A percentile compares a stretch with the other conserved stretches of the same genome.
Conservation (phyloP, 2,329 filamentous ascomycete species). For the Aspergillus eucalypticola region DNA sequence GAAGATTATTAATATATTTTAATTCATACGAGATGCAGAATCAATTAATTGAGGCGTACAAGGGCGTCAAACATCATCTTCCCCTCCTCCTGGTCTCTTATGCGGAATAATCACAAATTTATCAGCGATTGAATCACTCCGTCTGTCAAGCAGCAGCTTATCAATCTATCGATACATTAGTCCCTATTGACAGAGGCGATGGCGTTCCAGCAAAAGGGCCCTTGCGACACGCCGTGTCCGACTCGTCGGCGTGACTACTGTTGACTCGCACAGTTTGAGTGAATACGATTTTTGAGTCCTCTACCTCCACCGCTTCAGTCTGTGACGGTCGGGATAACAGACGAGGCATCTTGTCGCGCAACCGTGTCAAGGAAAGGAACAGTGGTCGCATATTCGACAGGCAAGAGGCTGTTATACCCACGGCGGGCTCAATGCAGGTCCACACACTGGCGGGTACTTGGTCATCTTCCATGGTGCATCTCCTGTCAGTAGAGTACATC, state of each 20-base stretch:
- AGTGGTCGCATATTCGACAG: slow-evolving; percentile 32
- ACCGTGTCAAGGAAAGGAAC: slow-evolving; percentile 12
- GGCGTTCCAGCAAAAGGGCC: background rate
- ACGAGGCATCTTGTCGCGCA: background rate
- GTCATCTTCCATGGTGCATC: slow-evolving; percentile 17
- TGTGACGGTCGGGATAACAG: background rate
- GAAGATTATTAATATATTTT: too few relatives aligned
- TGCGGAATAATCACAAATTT: too few relatives aligned
- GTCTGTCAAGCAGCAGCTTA: too few relatives aligned
- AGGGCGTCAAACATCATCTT: too few relatives aligned
- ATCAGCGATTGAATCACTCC: too few relatives aligned
- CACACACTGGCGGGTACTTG: slow-evolving; percentile 31
- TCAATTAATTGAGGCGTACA: too few relatives aligned
- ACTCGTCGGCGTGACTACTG: background rate
- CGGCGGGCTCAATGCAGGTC: slow-evolving; percentile 34
- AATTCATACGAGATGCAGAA: too few relatives aligned
- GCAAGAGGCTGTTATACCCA: slow-evolving; percentile 31
- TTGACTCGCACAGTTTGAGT: background rate
- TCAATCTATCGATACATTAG: too few relatives aligned
- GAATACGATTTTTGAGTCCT: background rate
- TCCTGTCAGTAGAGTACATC: background rate
- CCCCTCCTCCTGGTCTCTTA: too few relatives aligned
- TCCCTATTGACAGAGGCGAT: too few relatives aligned
- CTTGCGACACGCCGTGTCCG: background rate
- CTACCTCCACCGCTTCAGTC: background rate